Conservation (phyloP, 2,329 filamentous ascomycete species). For the Aschersonia sp. region DNA sequence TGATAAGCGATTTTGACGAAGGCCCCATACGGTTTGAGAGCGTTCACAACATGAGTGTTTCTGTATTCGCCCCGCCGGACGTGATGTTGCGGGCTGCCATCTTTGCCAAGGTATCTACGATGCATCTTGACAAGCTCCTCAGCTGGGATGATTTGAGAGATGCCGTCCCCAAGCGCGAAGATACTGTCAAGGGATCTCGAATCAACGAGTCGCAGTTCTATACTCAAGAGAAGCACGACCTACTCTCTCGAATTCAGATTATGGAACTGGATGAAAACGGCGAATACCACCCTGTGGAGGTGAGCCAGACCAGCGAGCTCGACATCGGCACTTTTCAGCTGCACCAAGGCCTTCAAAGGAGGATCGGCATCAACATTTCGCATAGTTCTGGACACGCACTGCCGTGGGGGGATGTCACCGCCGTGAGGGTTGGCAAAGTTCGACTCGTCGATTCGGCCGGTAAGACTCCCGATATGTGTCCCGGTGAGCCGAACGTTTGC, state of each 20-base stretch:
- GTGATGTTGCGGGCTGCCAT: constrained; percentile 74
- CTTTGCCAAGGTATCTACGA: constrained; percentile 77
- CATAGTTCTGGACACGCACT: constrained; percentile 81
- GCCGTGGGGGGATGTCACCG: constrained; percentile 73
- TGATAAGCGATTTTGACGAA: constrained; percentile 90
- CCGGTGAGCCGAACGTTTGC: constrained; percentile 56
- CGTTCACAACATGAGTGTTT: constrained; percentile 94
- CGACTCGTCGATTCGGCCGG: constrained; percentile 74
- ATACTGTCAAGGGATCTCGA: constrained; percentile 43
- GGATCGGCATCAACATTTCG: constrained; percentile 75
- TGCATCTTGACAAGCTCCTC: constrained; percentile 91
- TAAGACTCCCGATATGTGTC: constrained; percentile 66
- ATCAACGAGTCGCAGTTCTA: constrained; percentile 88
- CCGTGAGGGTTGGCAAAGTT: constrained; percentile 65
- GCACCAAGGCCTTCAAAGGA: constrained; percentile 83
- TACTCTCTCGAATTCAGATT: constrained; percentile 77
- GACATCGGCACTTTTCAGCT: constrained; percentile 89
- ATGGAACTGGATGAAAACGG: constrained; percentile 85
- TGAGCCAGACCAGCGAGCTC: constrained; percentile 69
- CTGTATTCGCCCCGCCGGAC: constrained; percentile 54
- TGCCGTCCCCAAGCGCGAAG: constrained; percentile 41
- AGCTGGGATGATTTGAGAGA: constrained; percentile 99
- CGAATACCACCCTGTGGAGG: constrained; percentile 83
- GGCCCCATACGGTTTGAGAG: constrained; percentile 88
- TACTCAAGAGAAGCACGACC: constrained; percentile 83